Conservation (phyloP, 2,329 filamentous ascomycete species). For the Pezicula rhizophila region DNA sequence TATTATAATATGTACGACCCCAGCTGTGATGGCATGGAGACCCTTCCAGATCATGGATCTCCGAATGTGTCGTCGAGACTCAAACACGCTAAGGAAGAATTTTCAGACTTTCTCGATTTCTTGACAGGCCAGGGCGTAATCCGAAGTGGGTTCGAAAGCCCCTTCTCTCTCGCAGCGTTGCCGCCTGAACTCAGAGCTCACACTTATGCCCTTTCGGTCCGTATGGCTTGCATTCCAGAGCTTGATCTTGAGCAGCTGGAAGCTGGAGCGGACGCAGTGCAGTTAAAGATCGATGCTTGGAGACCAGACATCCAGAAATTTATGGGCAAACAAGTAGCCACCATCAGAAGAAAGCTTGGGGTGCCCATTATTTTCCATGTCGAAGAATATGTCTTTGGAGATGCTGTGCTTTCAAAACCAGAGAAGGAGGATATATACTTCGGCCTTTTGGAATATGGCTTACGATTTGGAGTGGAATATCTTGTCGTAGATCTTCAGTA, state of each 20-base stretch:
- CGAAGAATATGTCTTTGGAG: slow-evolving; percentile 36
- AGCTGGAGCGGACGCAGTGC: slow-evolving; percentile 52
- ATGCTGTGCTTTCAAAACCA: slow-evolving; percentile 13
- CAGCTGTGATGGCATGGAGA: slow-evolving; percentile 30
- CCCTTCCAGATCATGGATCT: slow-evolving; percentile 35
- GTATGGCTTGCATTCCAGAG: slow-evolving; percentile 49
- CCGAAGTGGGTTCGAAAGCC: slow-evolving; percentile 49
- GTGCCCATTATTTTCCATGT: slow-evolving; percentile 53
- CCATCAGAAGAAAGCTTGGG: slow-evolving; percentile 49
- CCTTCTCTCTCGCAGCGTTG: slow-evolving; percentile 53
- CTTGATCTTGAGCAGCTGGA: slow-evolving; percentile 48
- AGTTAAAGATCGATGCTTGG: slow-evolving; percentile 55
- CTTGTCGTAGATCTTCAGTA: slow-evolving; percentile 56
- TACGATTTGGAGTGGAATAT: slow-evolving; percentile 62
- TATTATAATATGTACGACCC: slow-evolving; percentile 50
- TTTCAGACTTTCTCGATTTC: slow-evolving; percentile 52
- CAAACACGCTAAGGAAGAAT: slow-evolving; percentile 51
- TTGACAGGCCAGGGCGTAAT: slow-evolving; percentile 47
- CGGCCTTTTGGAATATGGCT: slow-evolving; percentile 54
- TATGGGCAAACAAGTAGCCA: slow-evolving; percentile 49
- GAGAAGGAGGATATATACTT: slow-evolving; percentile 39
- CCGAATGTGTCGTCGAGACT: slow-evolving; percentile 41
- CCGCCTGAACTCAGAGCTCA: slow-evolving; percentile 54
- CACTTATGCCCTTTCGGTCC: slow-evolving; percentile 61
- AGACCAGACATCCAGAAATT: slow-evolving; percentile 40